These are phyloP conservation scores for Lolium rigidum DNA, from an alignment of 176 grass and related monocot genomes.

Conservation along the genomic window DNA sequence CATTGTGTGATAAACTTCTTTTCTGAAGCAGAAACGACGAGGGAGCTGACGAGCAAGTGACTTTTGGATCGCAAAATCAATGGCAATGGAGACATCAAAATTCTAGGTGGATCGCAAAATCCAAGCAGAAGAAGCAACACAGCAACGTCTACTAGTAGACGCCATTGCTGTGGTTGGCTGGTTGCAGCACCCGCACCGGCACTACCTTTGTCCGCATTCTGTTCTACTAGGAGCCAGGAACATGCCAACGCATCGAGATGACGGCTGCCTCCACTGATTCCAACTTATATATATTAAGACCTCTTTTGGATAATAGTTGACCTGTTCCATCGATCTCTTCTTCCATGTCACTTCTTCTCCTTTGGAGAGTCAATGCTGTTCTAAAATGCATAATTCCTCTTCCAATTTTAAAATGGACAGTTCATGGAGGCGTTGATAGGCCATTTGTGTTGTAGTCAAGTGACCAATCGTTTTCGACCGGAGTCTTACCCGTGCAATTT, in stretches of 20 bases:
- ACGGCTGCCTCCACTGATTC: slow-evolving; percentile 35
- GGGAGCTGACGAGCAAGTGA: too few relatives aligned
- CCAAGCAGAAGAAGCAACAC: neutral
- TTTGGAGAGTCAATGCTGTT: slow-evolving; percentile 33
- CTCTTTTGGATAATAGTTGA: slow-evolving; percentile 47
- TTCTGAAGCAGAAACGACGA: too few relatives aligned
- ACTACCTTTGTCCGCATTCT: neutral
- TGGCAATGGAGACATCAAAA: neutral
- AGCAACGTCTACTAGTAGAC: neutral
- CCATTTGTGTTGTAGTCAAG: too few relatives aligned
- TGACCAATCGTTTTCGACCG: slow-evolving; percentile 28
- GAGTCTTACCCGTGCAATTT: neutral
- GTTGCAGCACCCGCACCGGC: neutral
- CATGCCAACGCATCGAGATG: slow-evolving; percentile 47
- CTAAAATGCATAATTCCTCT: neutral
- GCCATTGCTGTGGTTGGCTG: too few relatives aligned
- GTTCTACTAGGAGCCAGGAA: neutral
- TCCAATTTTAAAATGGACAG: neutral
- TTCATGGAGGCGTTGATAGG: neutral
- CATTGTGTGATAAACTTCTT: too few relatives aligned
- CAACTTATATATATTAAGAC: slow-evolving; percentile 19
- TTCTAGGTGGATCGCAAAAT: neutral
- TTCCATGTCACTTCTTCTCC: neutral
- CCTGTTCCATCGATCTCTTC: slow-evolving; percentile 26
- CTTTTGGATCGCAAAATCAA: neutral